Evolutionary conservation across 2,329 filamentous ascomycete genomes (phyloP).

Genomic region (Drechslerella coelobrocha): DNA sequence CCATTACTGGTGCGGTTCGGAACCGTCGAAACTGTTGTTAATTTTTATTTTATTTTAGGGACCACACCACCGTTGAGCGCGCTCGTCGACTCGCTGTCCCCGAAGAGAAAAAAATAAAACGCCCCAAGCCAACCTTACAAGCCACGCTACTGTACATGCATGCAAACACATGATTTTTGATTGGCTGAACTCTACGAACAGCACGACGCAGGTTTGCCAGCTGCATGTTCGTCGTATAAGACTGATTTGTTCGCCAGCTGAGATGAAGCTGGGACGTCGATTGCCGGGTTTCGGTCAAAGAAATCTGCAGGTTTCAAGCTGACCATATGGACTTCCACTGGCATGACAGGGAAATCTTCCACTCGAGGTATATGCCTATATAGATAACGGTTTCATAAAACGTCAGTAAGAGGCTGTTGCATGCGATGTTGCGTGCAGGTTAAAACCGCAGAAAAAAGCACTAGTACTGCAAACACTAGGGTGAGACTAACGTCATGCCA

Average conservation of each 20-base stretch:
- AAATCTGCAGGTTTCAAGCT: conserved; percentile 62
- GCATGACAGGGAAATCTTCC: conserved; percentile 66
- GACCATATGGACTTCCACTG: conserved; percentile 65
- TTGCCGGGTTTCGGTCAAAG: conserved; percentile 57
- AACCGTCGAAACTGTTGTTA: not conserved
- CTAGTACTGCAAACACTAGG: too few relatives aligned
- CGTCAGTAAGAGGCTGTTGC: conserved; percentile 37
- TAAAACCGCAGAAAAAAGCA: not conserved
- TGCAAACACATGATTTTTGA: conserved; percentile 14
- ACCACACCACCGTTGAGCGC: not conserved
- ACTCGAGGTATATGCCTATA: conserved; percentile 50
- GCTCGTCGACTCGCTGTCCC: not conserved
- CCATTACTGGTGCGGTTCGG: not conserved
- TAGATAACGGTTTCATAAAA: not conserved
- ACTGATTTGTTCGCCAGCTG: conserved; percentile 39
- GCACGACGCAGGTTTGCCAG: conserved; percentile 20
- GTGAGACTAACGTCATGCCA: conserved; percentile 69
- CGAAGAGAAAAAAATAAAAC: not conserved
- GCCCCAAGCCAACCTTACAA: not conserved
- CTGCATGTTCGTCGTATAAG: conserved; percentile 27
- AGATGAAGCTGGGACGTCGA: conserved; percentile 62
- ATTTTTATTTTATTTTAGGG: not conserved
- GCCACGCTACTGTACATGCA: not conserved
- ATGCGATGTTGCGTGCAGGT: not conserved
- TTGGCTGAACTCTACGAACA: conserved; percentile 31